Base-by-base conservation (phyloP, 2,329 filamentous ascomycete species). In the Sporothrix pseudoabietina region DNA sequence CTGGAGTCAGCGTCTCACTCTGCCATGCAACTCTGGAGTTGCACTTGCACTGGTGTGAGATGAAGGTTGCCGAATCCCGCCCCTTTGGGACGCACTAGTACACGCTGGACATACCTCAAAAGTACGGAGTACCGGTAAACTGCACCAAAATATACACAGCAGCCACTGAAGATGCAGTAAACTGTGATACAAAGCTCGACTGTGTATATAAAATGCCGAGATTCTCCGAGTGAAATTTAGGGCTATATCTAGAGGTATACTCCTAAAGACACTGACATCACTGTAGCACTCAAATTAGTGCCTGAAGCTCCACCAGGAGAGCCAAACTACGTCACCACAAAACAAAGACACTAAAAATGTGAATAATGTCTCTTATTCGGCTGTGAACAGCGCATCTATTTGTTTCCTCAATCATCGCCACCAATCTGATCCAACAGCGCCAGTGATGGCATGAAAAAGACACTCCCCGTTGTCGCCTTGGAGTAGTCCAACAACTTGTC, bases 401-500 rank as follows among this genome's bases (percentile, higher is more conserved):
- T 16, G 0, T 16, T 3, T 5, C 12, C 10, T 47, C 14, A 65
- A 47, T 68, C 14, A 16, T 35, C 2, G 26, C 47, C 3, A 26
- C 65, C 66, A 39, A 69, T 69, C 19, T 16, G 19, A 9, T 78
- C 79, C 57, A 85, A 77, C 16, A 83, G 35, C 35, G 76, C 81
- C 0, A 81, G 80, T 1, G 83, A 81, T 9, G 87, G 86, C 0
- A 82, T 86, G 78, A 88, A 89, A 75, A 89, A 89, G 0, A 83
- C 85, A 0, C 81, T 81, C 0, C 87, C 87, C 0, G 87, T 89
- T 71, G 86, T 69, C 1, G 87, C 79, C 47, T 68, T 85, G 0
- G 87, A 89, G 76, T 84, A 89, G 76, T 89, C 85, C 54, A 89
- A 79, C 8, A 89, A 81, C 0, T 83, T 82, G 79, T 89, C 87